Evolutionary conservation across 257 asterid genomes (phyloP), one percentile per base, ranked within the genome.

Genomic region (Solanum virginianum): DNA sequence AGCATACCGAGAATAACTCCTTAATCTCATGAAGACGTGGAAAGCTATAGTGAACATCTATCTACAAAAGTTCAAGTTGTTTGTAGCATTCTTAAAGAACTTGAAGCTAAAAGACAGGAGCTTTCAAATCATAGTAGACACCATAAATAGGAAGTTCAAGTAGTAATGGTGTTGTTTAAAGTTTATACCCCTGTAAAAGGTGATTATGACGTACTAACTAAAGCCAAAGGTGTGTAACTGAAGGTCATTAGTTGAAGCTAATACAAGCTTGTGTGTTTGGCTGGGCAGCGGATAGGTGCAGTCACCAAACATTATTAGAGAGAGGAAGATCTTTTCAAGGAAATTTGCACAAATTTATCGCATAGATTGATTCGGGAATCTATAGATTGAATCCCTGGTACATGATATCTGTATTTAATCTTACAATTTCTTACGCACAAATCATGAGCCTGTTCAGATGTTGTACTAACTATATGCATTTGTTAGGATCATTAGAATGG

Each of bases 1-100:
- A 70, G 93, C 94, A 68, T 94, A 93, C 83, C 88, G 89, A 59
- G 95, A 94, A 59, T 95, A 91, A 81, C 93, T 94, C 57, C 92
- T 91, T 89, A 55, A 86, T 85, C 91, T 94, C 83, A 81, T 92
- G 90, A 89, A 86, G 98, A 94, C 41, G 95, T 94, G 80, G 97
- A 94, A 84, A 89, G 43, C 86, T 94, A 94, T 84, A 91, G 80
- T 74, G 92, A 93, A 72, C 95, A 92, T 89, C 80, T 94, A 24
- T 90, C 92, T 57, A 83, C 87, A 18, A 93, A 90, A 82, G 91
- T 92, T 83, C 90, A 90, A 88, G 85, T 82, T 62, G 88, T 89
- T 68, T 92, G 74, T 72, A 88, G 88, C 54, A 94, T 90, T 88
- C 85, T 92, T 12, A 89, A 87, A 86, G 91, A 89, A 79, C 93